phyloP scores from a whole-genome alignment of 2,329 filamentous ascomycete species.

The Nemania sp. region DNA sequence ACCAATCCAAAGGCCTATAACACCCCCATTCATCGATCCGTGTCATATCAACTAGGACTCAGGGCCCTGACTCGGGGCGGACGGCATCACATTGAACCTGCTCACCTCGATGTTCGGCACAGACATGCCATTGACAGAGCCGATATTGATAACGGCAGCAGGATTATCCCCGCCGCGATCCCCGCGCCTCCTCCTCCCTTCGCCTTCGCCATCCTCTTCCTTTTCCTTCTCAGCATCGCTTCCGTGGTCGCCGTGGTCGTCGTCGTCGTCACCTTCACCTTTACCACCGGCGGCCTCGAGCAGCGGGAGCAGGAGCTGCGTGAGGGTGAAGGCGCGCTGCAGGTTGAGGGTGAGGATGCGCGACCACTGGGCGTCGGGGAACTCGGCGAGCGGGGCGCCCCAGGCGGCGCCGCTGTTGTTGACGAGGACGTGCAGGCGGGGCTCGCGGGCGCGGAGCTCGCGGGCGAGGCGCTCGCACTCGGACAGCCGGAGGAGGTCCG shows the following conservation, averaged over 20 bases:
- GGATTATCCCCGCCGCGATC: slow-evolving; percentile 49
- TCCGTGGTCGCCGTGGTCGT: too few species aligned
- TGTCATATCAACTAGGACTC: not conserved
- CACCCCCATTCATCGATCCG: not conserved
- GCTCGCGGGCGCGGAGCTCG: slow-evolving; percentile 55
- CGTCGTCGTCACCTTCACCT: too few species aligned
- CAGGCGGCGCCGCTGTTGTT: slow-evolving; percentile 70
- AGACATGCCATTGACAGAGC: slow-evolving; percentile 64
- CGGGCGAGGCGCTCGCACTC: slow-evolving; percentile 59
- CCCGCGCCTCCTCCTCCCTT: slow-evolving; percentile 33
- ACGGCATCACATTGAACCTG: not conserved
- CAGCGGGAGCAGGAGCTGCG: slow-evolving; percentile 63
- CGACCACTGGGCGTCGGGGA: slow-evolving; percentile 62
- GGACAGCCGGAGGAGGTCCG: slow-evolving; percentile 65
- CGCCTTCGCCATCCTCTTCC: not conserved
- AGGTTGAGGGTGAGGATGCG: slow-evolving; percentile 67
- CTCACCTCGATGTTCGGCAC: slow-evolving; percentile 56
- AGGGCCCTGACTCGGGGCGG: too few species aligned
- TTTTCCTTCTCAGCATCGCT: too few species aligned
- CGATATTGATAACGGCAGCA: slow-evolving; percentile 67
- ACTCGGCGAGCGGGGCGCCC: slow-evolving; percentile 63
- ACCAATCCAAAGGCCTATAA: not conserved
- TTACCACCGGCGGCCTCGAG: slow-evolving; percentile 59
- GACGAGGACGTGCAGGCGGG: slow-evolving; percentile 63
- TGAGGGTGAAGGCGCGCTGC: slow-evolving; percentile 70